Evolutionary conservation across 164 flowering plant species (phyloP), one percentile per base, ranked within the genome.

Genomic region (Berberis thunbergii): DNA sequence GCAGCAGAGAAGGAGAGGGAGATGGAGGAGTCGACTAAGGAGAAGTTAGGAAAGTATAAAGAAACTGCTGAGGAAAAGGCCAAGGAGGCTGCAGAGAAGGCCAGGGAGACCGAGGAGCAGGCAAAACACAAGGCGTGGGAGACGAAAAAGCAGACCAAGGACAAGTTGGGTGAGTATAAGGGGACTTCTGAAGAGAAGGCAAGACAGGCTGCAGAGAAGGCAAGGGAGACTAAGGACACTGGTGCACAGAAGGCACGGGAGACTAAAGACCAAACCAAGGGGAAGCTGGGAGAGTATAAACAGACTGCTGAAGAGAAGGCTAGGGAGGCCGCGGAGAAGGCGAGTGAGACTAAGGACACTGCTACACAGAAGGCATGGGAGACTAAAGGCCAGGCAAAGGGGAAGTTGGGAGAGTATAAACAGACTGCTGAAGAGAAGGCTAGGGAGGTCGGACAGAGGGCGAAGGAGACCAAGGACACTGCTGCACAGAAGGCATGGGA

Each of bases 1-100:
- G 56, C 68, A 1, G 74, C 45, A 0, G 75, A 61, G 42, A 79
- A 76, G 71, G 71, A 76, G 2, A 64, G 52, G 54, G 75, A 73
- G 62, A 43, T 52, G 2, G 68, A 46, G 55, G 55, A 52, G 12
- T 52, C 55, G 5, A 11, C 55, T 52, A 52, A 6, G 55, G 74
- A 65, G n/a, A 67, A 70, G 64, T 63, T 60, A 3, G 64, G 66
- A 7, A 73, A 72, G 61, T 49, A 66, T 26, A 26, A 26, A 26
- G 0, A 26, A 26, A 26, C 26, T 26, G 26, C 26, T 26, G 26
- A 26, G 26, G 26, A 26, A 0, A 26, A 26, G 26, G 26, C 26
- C 26, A 26, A 0, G 26, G 26, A 26, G 26, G 26, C 26, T 26
- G 26, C 26, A 26, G 26, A 26, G 26, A 26, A 26, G 26, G 26